These are phyloP conservation scores for Nakazawaea wyomingensis DNA, from an alignment of 805 yeast genomes.

Conservation along the genomic window DNA sequence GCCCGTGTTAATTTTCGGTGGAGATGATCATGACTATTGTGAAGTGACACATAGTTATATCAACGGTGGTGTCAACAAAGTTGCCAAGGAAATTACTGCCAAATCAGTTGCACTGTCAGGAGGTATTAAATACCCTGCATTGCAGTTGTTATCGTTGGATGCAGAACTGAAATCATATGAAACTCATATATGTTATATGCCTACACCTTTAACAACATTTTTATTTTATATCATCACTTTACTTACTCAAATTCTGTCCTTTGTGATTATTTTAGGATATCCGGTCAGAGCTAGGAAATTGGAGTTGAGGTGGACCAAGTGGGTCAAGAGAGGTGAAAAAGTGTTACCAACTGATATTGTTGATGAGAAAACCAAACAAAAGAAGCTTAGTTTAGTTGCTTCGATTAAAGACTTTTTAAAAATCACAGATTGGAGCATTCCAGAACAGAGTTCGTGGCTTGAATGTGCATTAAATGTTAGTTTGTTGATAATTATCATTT, in stretches of 20 bases:
- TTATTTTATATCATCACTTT: conserved; percentile 8
- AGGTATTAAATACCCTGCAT: conserved; percentile 83
- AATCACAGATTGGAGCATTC: conserved; percentile 10
- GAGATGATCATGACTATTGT: conserved; percentile 98
- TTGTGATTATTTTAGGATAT: conserved; percentile 3
- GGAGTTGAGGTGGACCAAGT: not conserved
- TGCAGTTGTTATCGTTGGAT: conserved; percentile 72
- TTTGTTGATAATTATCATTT: not conserved
- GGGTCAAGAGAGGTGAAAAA: not conserved
- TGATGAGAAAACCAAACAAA: conserved; percentile 2
- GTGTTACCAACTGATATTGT: not conserved
- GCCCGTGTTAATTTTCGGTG: conserved; percentile 75
- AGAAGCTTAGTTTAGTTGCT: not conserved
- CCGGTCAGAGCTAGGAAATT: not conserved
- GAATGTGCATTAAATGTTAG: not conserved
- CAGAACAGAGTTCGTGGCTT: not conserved
- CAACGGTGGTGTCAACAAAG: conserved; percentile 15
- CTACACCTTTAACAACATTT: conserved; percentile 9
- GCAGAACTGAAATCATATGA: conserved; percentile 24
- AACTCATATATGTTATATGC: conserved; percentile 8
- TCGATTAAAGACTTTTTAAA: not conserved
- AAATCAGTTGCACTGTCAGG: conserved; percentile 91
- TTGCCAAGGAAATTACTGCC: conserved; percentile 73
- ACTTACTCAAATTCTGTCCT: conserved; percentile 11
- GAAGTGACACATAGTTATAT: conserved; percentile 52